phyloP scores from a whole-genome alignment of 2,329 filamentous ascomycete genomes.

The Tothia fuscella region DNA sequence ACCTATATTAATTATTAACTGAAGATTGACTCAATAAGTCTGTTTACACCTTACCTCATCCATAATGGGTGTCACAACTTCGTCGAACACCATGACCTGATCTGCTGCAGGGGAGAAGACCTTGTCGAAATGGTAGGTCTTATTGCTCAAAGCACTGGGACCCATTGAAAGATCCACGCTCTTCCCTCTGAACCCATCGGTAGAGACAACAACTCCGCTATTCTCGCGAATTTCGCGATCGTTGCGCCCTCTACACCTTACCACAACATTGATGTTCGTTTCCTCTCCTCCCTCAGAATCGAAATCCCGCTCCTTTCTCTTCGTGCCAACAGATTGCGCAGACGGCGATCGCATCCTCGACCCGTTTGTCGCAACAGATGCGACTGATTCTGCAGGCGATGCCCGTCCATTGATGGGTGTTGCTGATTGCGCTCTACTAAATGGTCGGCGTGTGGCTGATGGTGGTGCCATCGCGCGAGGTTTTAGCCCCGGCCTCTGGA shows the following conservation, averaged over 20 bases:
- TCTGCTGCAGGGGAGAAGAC: conserved; percentile 94
- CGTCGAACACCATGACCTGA: conserved; percentile 87
- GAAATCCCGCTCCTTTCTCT: conserved; percentile 81
- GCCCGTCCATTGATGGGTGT: conserved; percentile 34
- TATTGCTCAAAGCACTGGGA: conserved; percentile 83
- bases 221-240: conserved; percentile 90
- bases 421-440: conserved; percentile 7
- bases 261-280: conserved; percentile 96
- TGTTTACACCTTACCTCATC: conserved; percentile 56
- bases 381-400: conserved; percentile 61
- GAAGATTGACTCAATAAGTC: background rate
- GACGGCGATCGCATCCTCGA: conserved; percentile 33
- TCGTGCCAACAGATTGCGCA: conserved; percentile 45
- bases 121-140: conserved; percentile 92
- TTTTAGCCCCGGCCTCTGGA: background rate
- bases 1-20: conserved; percentile 47
- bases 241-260: conserved; percentile 84
- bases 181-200: conserved; percentile 79
- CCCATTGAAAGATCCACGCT: conserved; percentile 83
- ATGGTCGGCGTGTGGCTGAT: background rate
- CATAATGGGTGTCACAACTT: conserved; percentile 84
- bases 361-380: conserved; percentile 44
- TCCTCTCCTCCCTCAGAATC: conserved; percentile 60
- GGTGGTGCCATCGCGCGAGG: conserved; percentile 8
- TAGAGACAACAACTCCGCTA: conserved; percentile 80